phyloP scores from a whole-genome alignment of 2,329 filamentous ascomycete genomes.

The Fonsecaea pugnacius region DNA sequence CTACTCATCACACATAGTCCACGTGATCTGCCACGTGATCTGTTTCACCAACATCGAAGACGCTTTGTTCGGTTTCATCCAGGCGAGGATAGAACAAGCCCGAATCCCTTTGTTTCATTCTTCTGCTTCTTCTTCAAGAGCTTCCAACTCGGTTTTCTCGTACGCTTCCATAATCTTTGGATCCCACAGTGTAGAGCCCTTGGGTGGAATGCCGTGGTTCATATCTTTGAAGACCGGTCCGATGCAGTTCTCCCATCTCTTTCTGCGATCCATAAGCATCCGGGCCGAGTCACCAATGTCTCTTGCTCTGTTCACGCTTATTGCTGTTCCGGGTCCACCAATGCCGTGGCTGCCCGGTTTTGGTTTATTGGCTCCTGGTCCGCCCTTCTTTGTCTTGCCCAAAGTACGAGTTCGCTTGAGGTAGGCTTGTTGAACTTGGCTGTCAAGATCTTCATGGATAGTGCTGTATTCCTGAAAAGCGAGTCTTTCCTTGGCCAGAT shows the following conservation, averaged over 20 bases:
- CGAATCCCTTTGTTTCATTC: conserved; percentile 9
- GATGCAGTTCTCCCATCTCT: conserved; percentile 88
- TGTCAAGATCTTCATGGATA: conserved; percentile 94
- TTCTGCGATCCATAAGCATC: conserved; percentile 86
- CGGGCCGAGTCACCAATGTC: conserved; percentile 85
- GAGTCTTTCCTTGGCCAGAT: conserved; percentile 88
- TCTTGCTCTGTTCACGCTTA: conserved; percentile 67
- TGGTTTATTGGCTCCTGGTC: conserved; percentile 62
- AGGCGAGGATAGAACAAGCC: background rate
- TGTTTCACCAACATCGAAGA: background rate
- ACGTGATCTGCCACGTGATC: background rate
- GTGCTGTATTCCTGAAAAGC: conserved; percentile 96
- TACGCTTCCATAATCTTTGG: conserved; percentile 71
- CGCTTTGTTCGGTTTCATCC: conserved; percentile 1
- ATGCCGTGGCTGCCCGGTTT: conserved; percentile 62
- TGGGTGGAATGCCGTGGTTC: conserved; percentile 72
- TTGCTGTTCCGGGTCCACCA: conserved; percentile 53
- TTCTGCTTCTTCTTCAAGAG: conserved; percentile 71
- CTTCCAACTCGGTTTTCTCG: conserved; percentile 75
- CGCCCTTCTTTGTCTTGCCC: conserved; percentile 90
- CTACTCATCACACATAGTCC: fast-evolving
- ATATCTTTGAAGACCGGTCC: conserved; percentile 88
- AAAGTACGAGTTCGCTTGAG: conserved; percentile 93
- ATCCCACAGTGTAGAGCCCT: conserved; percentile 74
- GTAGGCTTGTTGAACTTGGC: conserved; percentile 92